phyloP scores from a whole-genome alignment of 305 asterid species.

The Salvia sclarea region DNA sequence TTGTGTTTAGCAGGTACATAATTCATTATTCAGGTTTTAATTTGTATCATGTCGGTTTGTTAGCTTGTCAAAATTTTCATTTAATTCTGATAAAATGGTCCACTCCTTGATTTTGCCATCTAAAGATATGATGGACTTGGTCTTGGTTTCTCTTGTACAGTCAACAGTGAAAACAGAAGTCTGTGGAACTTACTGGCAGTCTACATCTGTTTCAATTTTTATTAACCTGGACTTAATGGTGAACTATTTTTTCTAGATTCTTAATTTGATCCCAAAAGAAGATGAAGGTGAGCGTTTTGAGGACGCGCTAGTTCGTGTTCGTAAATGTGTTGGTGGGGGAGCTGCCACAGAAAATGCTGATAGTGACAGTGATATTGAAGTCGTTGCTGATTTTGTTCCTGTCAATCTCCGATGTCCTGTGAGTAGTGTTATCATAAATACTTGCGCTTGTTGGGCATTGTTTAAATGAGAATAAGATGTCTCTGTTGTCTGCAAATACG shows the following conservation, averaged over 20 bases:
- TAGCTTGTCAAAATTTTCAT: slow-evolving; percentile 9
- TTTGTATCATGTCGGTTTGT: not conserved
- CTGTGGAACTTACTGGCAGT: slow-evolving; percentile 20
- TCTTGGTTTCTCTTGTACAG: slow-evolving; percentile 1
- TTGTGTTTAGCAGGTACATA: not conserved
- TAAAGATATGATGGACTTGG: not conserved
- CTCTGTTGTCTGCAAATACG: not conserved
- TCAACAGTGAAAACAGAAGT: not conserved
- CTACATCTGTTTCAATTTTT: slow-evolving; percentile 22
- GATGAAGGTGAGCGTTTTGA: slow-evolving; percentile 87
- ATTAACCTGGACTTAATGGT: slow-evolving; percentile 22
- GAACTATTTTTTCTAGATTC: slow-evolving; percentile 52
- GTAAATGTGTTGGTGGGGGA: slow-evolving; percentile 97
- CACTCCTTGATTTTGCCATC: slow-evolving; percentile 3
- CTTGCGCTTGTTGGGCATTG: slow-evolving; percentile 16
- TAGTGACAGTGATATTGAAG: slow-evolving; percentile 95
- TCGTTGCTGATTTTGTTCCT: slow-evolving; percentile 88
- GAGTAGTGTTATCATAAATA: slow-evolving; percentile 44
- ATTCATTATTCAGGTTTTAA: not conserved
- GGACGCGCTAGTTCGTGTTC: slow-evolving; percentile 93
- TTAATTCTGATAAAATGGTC: slow-evolving; percentile 10
- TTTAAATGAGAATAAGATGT: not conserved
- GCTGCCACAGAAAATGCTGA: slow-evolving; percentile 84
- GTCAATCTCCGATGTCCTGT: slow-evolving; percentile 99
- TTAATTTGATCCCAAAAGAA: slow-evolving; percentile 78